Evolutionary conservation across 176 grass and related monocot species (phyloP), one percentile per base, ranked within the genome.

Genomic region (Eleusine coracana): DNA sequence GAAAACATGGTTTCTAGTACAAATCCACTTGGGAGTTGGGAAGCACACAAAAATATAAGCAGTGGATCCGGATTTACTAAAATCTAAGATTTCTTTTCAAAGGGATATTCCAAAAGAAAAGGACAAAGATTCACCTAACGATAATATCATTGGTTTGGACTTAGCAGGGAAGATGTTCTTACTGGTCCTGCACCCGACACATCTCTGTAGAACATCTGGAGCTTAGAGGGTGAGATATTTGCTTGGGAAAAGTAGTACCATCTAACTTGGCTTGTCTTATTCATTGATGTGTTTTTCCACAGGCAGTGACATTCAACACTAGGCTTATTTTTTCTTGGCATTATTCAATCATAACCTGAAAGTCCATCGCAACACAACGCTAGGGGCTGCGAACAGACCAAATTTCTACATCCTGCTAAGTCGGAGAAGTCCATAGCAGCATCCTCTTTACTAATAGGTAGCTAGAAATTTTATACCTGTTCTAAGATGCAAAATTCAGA

Each of bases 241-340:
- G 81, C 48, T 21, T 58, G 27, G 66, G 10, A 69, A 39, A 21
- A 60, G 27, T 16, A 29, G 54, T 85, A 65, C 71, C 78, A 60
- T 66, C 66, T 38, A 88, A 82, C 65, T 86, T 77, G 73, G 39
- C 23, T 29, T 56, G 73, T 86, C 88, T 13, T 80, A 85, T 77
- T 66, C 83, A 46, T 59, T 77, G 40, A 54, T 2, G 21, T 82
- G 60, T 72, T 82, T 71, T 71, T 77, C 12, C 59, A 59, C 65
- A 73, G 78, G 29, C 4, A 64, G 58, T 1, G 3, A 66, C 77
- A 89, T 28, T 36, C 55, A 85, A 55, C 14, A 77, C 6, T 56
- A 71, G 68, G 68, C 9, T 70, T 55, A 55, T 14, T 16, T 77
- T 81, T 75, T 84, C 15, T 41, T 80, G 77, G 17, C 5, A 80